Conservation (phyloP, 2,329 filamentous ascomycete species). For the Colletotrichum sidae region DNA sequence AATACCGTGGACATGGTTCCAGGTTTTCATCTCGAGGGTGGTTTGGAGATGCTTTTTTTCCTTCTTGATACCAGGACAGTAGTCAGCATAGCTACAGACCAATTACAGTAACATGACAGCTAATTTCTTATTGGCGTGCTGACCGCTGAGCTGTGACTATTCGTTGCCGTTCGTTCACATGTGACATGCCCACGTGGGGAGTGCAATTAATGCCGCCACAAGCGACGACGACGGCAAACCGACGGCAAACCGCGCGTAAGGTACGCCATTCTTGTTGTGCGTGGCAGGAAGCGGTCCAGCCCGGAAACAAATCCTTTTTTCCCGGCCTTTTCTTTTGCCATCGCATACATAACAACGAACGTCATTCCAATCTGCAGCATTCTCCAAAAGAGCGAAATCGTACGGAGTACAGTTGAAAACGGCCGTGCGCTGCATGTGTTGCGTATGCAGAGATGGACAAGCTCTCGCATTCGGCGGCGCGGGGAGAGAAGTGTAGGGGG, state of each 20-base stretch:
- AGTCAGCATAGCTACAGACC: too few relatives aligned
- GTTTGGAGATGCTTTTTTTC: background rate
- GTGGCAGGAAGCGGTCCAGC: too few relatives aligned
- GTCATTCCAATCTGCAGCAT: conserved; percentile 8
- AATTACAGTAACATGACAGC: too few relatives aligned
- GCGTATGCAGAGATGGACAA: background rate
- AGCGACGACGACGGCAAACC: too few relatives aligned
- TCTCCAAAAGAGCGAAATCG: too few relatives aligned
- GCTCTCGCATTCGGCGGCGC: background rate
- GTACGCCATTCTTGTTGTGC: too few relatives aligned
- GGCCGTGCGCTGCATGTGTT: background rate
- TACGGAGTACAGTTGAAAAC: background rate
- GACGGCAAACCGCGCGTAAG: too few relatives aligned
- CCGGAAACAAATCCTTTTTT: background rate
- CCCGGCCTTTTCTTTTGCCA: background rate
- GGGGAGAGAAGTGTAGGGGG: background rate
- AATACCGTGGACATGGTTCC: conserved; percentile 20
- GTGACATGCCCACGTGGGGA: too few relatives aligned
- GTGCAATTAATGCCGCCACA: too few relatives aligned
- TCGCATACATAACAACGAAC: conserved; percentile 2
- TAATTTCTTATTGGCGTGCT: too few relatives aligned
- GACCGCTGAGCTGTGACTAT: too few relatives aligned
- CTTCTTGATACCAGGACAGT: conserved; percentile 27
- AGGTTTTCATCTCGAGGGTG: conserved; percentile 9
- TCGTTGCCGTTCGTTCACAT: too few relatives aligned